Conservation (phyloP, 345 rosid genomes). For the Cochlearia excelsa region DNA sequence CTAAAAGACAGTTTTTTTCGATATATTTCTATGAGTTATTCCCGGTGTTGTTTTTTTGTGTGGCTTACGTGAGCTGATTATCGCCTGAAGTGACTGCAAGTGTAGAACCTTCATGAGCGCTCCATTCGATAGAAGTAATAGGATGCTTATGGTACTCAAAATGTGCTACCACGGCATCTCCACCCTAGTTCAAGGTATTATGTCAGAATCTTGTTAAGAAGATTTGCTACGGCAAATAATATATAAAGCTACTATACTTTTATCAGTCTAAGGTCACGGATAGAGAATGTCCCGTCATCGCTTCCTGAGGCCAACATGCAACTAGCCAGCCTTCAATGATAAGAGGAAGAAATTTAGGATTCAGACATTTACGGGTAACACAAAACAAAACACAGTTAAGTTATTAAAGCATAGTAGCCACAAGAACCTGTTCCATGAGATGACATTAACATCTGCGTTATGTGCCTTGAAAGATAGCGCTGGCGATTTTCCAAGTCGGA, state of each 20-base stretch:
- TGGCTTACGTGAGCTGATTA: conserved; percentile 82
- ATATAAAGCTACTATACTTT: conserved; percentile 36
- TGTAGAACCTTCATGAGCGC: conserved; percentile 81
- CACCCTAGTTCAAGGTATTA: conserved; percentile 43
- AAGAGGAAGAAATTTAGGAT: neutral
- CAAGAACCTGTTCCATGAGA: conserved; percentile 90
- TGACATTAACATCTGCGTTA: conserved; percentile 87
- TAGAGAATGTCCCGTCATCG: conserved; percentile 92
- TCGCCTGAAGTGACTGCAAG: conserved; percentile 86
- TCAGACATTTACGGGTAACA: conserved; percentile 4
- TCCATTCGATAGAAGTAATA: conserved; percentile 94
- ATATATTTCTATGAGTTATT: too few species aligned
- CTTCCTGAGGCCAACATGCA: conserved; percentile 95
- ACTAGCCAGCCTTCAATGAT: conserved; percentile 62
- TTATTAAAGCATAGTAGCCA: neutral
- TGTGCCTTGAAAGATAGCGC: conserved; percentile 77
- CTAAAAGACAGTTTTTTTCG: neutral
- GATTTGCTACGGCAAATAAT: neutral
- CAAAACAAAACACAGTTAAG: conserved; percentile 16
- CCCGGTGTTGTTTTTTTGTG: neutral
- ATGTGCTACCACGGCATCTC: conserved; percentile 82
- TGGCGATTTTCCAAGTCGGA: conserved; percentile 64
- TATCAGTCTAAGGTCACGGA: conserved; percentile 80
- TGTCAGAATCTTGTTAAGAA: conserved; percentile 7
- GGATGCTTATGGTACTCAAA: conserved; percentile 84